A percentile compares a stretch with the other conserved stretches of the same genome.
phyloP scores from a whole-genome alignment of 2,329 filamentous ascomycete species.

The Diaporthe nobilis region DNA sequence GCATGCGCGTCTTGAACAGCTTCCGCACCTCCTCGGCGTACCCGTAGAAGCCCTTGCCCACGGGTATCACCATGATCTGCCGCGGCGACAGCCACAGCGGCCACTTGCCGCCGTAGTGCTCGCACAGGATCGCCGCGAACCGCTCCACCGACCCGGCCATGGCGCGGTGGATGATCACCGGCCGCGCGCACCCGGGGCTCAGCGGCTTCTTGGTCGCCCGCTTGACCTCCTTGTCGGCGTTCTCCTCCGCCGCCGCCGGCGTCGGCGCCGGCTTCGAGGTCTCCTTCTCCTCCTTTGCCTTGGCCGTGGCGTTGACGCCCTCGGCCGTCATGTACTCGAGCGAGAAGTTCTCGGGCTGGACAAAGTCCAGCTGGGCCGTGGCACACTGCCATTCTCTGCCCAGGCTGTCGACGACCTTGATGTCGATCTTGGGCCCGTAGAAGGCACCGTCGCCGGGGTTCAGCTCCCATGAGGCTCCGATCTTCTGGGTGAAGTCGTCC shows the following conservation, averaged over 20 bases:
- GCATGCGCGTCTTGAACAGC: constrained; percentile 73
- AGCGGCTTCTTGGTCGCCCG: constrained; percentile 64
- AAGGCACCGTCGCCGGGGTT: constrained; percentile 98
- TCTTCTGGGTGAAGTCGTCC: constrained; percentile 75
- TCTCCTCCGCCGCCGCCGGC: constrained; percentile 53
- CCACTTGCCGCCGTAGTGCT: constrained; percentile 91
- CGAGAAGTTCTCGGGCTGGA: constrained; percentile 87
- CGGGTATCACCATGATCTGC: constrained; percentile 84
- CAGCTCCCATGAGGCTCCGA: constrained; percentile 83
- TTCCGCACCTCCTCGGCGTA: constrained; percentile 82
- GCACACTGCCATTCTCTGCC: constrained; percentile 85
- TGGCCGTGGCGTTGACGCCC: constrained; percentile 48
- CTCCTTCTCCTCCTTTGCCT: constrained; percentile 52
- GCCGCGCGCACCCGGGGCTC: constrained; percentile 79
- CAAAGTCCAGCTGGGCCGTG: constrained; percentile 92
- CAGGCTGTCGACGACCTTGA: constrained; percentile 91
- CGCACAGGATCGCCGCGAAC: constrained; percentile 81
- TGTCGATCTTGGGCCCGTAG: constrained; percentile 98
- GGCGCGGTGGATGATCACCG: constrained; percentile 90
- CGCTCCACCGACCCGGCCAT: constrained; percentile 79
- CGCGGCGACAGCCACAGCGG: constrained; percentile 91
- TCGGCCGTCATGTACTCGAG: constrained; percentile 88
- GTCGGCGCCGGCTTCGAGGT: constrained; percentile 47
- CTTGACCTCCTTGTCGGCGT: constrained; percentile 58
- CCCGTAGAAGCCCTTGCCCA: constrained; percentile 78